phyloP scores from a whole-genome alignment of 441 rosid species.

The Omphalea diandra region DNA sequence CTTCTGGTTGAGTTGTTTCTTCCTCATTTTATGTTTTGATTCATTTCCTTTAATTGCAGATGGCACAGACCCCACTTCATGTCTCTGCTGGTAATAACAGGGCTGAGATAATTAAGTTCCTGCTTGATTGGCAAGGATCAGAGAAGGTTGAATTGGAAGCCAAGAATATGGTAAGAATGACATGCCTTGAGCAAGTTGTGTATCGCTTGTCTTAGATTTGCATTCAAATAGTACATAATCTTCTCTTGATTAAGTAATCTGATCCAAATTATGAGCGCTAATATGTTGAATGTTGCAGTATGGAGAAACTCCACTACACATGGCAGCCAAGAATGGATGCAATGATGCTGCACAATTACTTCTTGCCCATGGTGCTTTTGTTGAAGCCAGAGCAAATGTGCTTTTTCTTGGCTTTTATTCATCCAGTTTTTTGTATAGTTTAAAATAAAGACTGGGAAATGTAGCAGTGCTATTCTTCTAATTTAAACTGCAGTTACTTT shows the following conservation, averaged over 20 bases:
- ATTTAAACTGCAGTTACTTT: constrained; percentile 14
- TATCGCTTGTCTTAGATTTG: background rate
- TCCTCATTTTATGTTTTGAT: constrained; percentile 1
- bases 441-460: constrained; percentile 14
- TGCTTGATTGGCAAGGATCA: constrained; percentile 65
- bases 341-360: constrained; percentile 73
- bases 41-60: constrained; percentile 47
- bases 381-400: constrained; percentile 93
- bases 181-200: background rate
- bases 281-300: constrained; percentile 51
- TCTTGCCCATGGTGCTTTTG: constrained; percentile 76
- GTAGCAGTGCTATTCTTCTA: constrained; percentile 9
- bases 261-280: constrained; percentile 10
- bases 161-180: constrained; percentile 55
- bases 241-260: constrained; percentile 8
- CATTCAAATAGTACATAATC: background rate
- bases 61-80: constrained; percentile 93
- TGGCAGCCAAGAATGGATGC: constrained; percentile 97
- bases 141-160: constrained; percentile 84
- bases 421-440: background rate
- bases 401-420: constrained; percentile 17
- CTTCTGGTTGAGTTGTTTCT: background rate
- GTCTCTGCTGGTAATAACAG: constrained; percentile 76
- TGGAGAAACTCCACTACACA: constrained; percentile 98
- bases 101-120: constrained; percentile 64